phyloP scores from a whole-genome alignment of 352 stramenopile species.

The Phytophthora hibernalis region DNA sequence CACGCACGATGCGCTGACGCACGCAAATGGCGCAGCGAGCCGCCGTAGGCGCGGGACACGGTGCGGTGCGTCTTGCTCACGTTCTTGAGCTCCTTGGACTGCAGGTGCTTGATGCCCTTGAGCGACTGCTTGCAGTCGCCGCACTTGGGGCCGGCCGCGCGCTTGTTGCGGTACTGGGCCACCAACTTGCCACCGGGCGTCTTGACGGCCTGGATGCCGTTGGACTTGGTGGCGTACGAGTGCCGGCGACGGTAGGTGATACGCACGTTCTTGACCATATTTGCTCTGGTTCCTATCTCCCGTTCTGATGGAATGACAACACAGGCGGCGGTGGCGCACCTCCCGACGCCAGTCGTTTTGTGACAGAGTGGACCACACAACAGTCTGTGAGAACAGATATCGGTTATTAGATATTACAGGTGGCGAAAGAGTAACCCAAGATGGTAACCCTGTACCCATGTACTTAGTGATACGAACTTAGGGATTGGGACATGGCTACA shows the following conservation, averaged over 20 bases:
- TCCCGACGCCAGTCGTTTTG: slow-evolving; percentile 63
- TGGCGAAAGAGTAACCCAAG: neutral
- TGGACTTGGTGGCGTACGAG: slow-evolving; percentile 97
- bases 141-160: slow-evolving; percentile 94
- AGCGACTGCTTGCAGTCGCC: slow-evolving; percentile 96
- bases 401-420: neutral
- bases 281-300: slow-evolving; percentile 71
- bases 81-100: slow-evolving; percentile 82
- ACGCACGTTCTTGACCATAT: slow-evolving; percentile 95
- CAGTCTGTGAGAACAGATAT: neutral
- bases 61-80: slow-evolving; percentile 93
- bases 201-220: slow-evolving; percentile 95
- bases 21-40: slow-evolving; percentile 95
- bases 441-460: too few species aligned
- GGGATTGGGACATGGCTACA: neutral
- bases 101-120: slow-evolving; percentile 89
- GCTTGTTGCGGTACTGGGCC: slow-evolving; percentile 96
- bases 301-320: slow-evolving; percentile 70
- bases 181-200: slow-evolving; percentile 95
- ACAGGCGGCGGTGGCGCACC: slow-evolving; percentile 15
- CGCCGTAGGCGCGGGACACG: slow-evolving; percentile 97
- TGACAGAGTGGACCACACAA: slow-evolving; percentile 25
- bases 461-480: too few species aligned
- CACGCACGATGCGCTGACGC: slow-evolving; percentile 95
- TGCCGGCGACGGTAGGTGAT: slow-evolving; percentile 96